A percentile compares a stretch with the other conserved stretches of the same genome.
Conservation (phyloP, 805 yeast genomes). For the Saccharomycopsis lassenensis region DNA sequence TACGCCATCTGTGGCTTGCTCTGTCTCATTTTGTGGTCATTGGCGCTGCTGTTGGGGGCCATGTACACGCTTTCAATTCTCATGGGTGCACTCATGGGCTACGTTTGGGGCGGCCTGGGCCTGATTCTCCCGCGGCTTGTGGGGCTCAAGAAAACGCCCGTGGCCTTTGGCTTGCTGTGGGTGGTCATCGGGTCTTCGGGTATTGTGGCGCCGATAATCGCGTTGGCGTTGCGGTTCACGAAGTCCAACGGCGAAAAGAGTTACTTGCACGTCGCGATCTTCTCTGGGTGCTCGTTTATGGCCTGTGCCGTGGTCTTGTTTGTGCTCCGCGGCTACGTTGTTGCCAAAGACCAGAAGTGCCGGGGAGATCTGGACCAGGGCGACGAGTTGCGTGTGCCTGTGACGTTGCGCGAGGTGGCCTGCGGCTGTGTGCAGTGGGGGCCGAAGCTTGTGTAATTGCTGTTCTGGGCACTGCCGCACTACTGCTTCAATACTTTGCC, state of each 20-base stretch:
- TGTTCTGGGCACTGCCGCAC: too few relatives aligned
- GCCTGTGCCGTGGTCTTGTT: constrained; percentile 33
- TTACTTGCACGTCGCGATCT: constrained; percentile 43
- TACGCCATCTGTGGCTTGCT: constrained; percentile 32
- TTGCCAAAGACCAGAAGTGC: constrained; percentile 34
- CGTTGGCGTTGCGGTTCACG: constrained; percentile 43
- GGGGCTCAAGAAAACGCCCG: constrained; percentile 42
- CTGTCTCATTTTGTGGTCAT: constrained; percentile 43
- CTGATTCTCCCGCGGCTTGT: constrained; percentile 41
- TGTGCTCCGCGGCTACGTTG: constrained; percentile 43
- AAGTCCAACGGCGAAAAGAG: constrained; percentile 7
- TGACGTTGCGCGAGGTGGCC: too few relatives aligned
- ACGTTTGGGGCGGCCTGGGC: constrained; percentile 45
- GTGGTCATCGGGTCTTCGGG: constrained; percentile 37
- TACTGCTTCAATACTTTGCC: too few relatives aligned
- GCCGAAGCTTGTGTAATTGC: too few relatives aligned
- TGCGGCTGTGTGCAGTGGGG: too few relatives aligned
- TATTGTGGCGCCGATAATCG: constrained; percentile 50
- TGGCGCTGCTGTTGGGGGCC: constrained; percentile 46
- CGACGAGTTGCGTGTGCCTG: constrained; percentile 17
- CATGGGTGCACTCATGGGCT: constrained; percentile 50
- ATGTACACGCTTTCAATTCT: constrained; percentile 41
- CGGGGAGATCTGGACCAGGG: constrained; percentile 23
- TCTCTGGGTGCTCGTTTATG: constrained; percentile 46
- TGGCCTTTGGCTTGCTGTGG: constrained; percentile 44